A percentile compares a stretch with the other conserved stretches of the same genome.
Evolutionary conservation across 73 alveolate species (phyloP).

Genomic region (Tetrahymena malaccensis): DNA sequence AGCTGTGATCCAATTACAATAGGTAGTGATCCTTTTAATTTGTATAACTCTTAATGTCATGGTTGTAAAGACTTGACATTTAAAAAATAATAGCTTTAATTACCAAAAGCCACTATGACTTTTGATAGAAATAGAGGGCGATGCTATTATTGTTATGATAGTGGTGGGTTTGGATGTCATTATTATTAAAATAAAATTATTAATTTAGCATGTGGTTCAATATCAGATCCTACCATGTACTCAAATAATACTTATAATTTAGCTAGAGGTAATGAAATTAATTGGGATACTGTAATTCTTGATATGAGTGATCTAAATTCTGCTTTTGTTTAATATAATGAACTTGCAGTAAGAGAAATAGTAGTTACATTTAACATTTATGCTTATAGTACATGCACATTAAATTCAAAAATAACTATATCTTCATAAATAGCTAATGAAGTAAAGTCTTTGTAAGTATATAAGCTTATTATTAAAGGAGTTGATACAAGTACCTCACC

Average conservation of each 20-base stretch:
- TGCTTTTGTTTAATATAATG: not conserved
- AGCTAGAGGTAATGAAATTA: not conserved
- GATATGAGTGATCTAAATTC: not conserved
- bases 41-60: not conserved
- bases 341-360: not conserved
- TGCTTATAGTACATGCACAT: not conserved
- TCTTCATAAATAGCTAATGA: not conserved
- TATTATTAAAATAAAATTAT: not conserved
- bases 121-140: not conserved
- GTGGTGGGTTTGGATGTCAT: not conserved
- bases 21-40: not conserved
- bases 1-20: not conserved
- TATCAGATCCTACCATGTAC: not conserved
- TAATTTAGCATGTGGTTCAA: not conserved
- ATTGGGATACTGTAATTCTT: not conserved
- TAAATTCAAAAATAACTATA: not conserved
- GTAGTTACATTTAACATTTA: not conserved
- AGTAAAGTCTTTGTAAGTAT: not conserved
- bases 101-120: too few species aligned
- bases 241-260: not conserved
- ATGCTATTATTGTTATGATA: not conserved
- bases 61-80: too few species aligned
- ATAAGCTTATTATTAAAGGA: not conserved
- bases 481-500: not conserved
- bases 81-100: too few species aligned